A percentile compares a stretch with the other conserved stretches of the same genome.
phyloP scores from a whole-genome alignment of 306 rosid genomes.

The Elaeagnus macrophylla region DNA sequence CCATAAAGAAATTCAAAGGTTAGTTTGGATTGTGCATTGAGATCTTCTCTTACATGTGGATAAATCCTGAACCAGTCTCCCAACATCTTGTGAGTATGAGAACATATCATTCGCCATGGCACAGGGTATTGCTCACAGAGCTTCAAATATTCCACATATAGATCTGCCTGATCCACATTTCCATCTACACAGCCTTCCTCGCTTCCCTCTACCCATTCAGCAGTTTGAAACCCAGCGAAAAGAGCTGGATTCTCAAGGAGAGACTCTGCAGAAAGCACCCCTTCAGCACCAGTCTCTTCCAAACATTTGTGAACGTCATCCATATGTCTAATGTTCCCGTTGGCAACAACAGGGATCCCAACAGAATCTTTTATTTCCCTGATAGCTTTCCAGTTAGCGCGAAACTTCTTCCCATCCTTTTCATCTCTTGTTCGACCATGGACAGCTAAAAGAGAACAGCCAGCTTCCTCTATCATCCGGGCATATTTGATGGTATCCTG shows the following conservation, averaged over 20 bases:
- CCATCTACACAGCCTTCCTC: conserved; percentile 35
- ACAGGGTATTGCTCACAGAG: conserved; percentile 74
- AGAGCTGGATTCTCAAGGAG: conserved; percentile 93
- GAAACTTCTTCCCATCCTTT: conserved; percentile 76
- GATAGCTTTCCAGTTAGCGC: conserved; percentile 86
- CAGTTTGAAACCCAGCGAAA: conserved; percentile 72
- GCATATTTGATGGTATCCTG: conserved; percentile 76
- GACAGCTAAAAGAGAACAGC: conserved; percentile 82
- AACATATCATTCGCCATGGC: conserved; percentile 90
- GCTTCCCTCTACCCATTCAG: conserved; percentile 44
- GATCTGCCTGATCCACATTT: conserved; percentile 68
- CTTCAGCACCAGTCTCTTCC: conserved; percentile 43
- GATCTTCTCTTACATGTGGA: conserved; percentile 79
- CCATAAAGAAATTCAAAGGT: conserved; percentile 77
- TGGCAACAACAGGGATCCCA: conserved; percentile 56
- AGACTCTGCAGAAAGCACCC: conserved; percentile 62
- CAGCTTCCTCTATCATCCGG: conserved; percentile 89
- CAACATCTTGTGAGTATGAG: conserved; percentile 84
- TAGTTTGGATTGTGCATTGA: conserved; percentile 65
- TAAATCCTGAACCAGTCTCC: conserved; percentile 93
- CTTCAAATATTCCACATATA: conserved; percentile 71
- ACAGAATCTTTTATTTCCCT: conserved; percentile 69
- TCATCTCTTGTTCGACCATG: conserved; percentile 92
- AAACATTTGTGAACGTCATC: conserved; percentile 39
- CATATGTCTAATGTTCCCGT: conserved; percentile 48